Evolutionary conservation across 2,329 filamentous ascomycete genomes (phyloP), one percentile per base, ranked within the genome.

Genomic region (Colletotrichum sp.): DNA sequence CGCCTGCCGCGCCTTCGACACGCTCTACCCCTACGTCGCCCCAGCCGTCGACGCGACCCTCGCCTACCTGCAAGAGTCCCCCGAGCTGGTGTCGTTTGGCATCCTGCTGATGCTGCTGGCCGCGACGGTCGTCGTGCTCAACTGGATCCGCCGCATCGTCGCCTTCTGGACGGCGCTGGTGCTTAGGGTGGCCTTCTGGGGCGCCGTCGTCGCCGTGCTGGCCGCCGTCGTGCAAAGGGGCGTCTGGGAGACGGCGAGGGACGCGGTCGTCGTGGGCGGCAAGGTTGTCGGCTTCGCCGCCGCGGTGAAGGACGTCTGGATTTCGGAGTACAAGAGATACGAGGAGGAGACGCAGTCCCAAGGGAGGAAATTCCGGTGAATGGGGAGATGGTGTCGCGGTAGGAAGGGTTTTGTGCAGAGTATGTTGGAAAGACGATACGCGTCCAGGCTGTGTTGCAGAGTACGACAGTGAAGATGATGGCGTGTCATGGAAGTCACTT

Each of bases 151-250:
- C 77, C 91, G 95, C 76, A 86, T 95, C 24, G 88, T 98, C 74
- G 86, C 95, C 81, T 98, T 93, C 87, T 95, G 95, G 92, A 91
- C 95, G 68, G 87, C 90, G n/a, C 82, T 98, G 71, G 88, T 89
- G 13, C 83, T 95, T 77, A 86, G 90, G 28, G 79, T 95, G 57
- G 83, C 90, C 3, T 92, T 95, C 78, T 97, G 92, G 92, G 90
- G 89, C 2, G 83, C 86, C 3, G 79, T 96, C 4, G 85, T 89
- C 6, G 87, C 88, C 1, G 57, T 92, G 1, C 88, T 88, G 1
- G 86, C 92, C 22, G 88, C 89, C 76, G 87, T 93, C 5, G 94
- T 90, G 83, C 92, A 93, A 81, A 87, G 95, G 4, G 93, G 95
- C 0, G 82, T 93, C 18, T 91, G 92, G 78, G 91, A 91, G 74